These are phyloP conservation scores for Pestalotiopsis sp. DNA, from an alignment of 2,329 filamentous ascomycete genomes.

Conservation along the genomic window DNA sequence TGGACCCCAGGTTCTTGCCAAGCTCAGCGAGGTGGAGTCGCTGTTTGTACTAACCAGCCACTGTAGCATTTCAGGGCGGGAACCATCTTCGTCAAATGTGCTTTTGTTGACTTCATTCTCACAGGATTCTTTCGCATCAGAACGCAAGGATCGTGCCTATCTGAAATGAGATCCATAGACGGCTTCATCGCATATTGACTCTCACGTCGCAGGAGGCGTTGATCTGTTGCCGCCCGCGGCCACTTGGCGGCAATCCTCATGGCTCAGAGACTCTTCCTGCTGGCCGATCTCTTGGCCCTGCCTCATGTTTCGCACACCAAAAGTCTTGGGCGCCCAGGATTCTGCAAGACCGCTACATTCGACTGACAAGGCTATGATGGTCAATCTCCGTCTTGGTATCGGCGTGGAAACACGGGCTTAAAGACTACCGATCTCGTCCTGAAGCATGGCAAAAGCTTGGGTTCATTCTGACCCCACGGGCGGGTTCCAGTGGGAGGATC, in stretches of 20 bases:
- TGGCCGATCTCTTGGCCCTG: slow-evolving; percentile 7
- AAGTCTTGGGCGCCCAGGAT: neutral
- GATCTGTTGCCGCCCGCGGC: neutral
- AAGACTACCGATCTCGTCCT: slow-evolving; percentile 1
- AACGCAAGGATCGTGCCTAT: neutral
- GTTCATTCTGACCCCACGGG: neutral
- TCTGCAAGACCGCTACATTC: neutral
- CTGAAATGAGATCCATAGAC: neutral
- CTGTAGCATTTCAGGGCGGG: neutral
- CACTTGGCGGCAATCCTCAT: neutral
- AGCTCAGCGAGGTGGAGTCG: neutral
- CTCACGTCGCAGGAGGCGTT: neutral
- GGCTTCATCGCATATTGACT: neutral
- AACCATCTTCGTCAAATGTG: neutral
- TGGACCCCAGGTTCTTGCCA: neutral
- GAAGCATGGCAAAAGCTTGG: slow-evolving; percentile 9
- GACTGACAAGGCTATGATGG: neutral
- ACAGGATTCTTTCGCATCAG: neutral
- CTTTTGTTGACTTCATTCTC: neutral
- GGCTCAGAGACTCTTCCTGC: neutral
- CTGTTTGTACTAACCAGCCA: neutral
- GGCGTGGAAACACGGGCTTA: neutral
- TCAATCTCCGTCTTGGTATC: slow-evolving; percentile 9
- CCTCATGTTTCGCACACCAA: slow-evolving; percentile 4
- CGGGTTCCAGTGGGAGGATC: neutral